Conservation (phyloP, 805 yeast genomes). For the Danielia oregonensis region DNA sequence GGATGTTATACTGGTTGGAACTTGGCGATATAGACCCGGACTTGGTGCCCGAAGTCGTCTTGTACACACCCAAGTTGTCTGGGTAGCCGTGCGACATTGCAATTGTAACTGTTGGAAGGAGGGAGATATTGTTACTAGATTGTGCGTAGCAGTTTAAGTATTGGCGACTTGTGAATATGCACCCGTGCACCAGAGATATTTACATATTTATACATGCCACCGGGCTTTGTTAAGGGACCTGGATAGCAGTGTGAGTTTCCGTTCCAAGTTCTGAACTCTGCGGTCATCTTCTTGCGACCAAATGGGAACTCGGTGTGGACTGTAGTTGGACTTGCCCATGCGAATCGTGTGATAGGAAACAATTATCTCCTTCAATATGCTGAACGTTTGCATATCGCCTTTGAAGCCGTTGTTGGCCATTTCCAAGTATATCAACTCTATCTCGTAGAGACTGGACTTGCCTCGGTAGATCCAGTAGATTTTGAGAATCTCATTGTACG, state of each 20-base stretch:
- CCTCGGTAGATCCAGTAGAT: slow-evolving; percentile 38
- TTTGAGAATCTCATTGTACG: slow-evolving; percentile 37
- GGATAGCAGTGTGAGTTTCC: slow-evolving; percentile 12
- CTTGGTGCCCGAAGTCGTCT: slow-evolving; percentile 8
- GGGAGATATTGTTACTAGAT: no score
- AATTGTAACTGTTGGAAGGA: no score
- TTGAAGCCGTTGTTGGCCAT: slow-evolving; percentile 40
- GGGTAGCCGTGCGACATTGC: slow-evolving; percentile 2
- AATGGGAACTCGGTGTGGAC: slow-evolving; percentile 24
- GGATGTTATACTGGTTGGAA: slow-evolving; percentile 14
- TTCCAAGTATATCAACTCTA: slow-evolving; percentile 33
- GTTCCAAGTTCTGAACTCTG: slow-evolving; percentile 23
- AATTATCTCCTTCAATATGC: slow-evolving; percentile 31
- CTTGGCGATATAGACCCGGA: slow-evolving; percentile 4
- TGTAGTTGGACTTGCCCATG: slow-evolving; percentile 24
- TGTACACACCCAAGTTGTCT: not conserved
- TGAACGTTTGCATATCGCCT: slow-evolving; percentile 35
- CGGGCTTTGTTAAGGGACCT: slow-evolving; percentile 1
- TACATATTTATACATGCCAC: slow-evolving; percentile 1
- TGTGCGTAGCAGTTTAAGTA: not conserved
- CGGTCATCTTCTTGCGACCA: slow-evolving; percentile 38
- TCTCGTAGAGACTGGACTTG: slow-evolving; percentile 29
- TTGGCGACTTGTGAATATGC: no score
- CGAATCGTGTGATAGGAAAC: slow-evolving; percentile 32
- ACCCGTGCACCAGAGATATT: slow-evolving; percentile 2